Percentiles rank a stretch among this genome's conserved stretches.
Conservation (phyloP, 2,329 filamentous ascomycete species). For the Aspergillus awamori region DNA sequence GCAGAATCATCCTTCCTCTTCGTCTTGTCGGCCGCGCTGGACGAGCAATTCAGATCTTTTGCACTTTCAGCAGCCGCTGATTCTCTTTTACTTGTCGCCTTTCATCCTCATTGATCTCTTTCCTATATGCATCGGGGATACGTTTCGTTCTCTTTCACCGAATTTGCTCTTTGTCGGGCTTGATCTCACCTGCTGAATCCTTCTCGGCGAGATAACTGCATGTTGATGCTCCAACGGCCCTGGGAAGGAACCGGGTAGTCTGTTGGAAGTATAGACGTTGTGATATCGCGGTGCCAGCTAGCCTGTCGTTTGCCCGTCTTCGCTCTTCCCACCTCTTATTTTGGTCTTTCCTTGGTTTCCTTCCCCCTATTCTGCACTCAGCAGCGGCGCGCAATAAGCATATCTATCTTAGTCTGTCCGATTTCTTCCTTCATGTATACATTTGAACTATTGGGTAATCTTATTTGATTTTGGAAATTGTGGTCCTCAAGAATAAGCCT, state of each 20-base stretch:
- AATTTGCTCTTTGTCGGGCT: too few species aligned
- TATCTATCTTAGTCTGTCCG: conserved; percentile 2
- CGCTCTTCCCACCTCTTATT: neutral
- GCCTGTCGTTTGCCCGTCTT: conserved; percentile 4
- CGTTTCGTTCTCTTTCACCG: neutral
- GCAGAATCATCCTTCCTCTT: conserved; percentile 12
- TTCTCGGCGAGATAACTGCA: too few species aligned
- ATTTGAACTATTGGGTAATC: conserved; percentile 18
- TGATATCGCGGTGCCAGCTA: neutral
- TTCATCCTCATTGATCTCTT: neutral
- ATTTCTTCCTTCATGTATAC: conserved; percentile 6
- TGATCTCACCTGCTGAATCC: too few species aligned
- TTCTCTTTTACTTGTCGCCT: neutral
- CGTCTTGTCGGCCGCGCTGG: neutral
- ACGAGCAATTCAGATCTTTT: neutral
- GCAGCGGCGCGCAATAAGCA: neutral
- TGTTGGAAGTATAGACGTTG: neutral
- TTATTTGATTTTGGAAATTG: conserved; percentile 5
- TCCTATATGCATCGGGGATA: neutral
- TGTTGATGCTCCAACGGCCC: too few species aligned
- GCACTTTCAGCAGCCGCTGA: neutral
- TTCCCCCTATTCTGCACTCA: conserved; percentile 5
- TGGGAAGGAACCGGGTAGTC: neutral
- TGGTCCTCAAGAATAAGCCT: neutral
- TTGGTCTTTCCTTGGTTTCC: neutral